A percentile compares a stretch with the other conserved stretches of the same genome.
phyloP scores from a whole-genome alignment of 257 asterid species.

The Plectranthus barbatus region DNA sequence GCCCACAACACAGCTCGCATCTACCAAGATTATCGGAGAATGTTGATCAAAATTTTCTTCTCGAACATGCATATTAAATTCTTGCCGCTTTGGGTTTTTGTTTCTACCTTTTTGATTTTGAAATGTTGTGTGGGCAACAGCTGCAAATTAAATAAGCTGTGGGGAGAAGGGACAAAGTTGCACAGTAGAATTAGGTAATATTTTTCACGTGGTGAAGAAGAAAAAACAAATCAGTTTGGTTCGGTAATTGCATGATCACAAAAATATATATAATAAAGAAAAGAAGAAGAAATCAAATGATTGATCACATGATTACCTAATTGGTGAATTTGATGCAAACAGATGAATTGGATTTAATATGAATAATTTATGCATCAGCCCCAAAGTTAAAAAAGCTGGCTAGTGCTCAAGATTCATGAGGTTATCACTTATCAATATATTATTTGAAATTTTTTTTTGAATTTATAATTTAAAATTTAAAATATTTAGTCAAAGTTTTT shows the following conservation, averaged over 20 bases:
- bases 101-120: too few species aligned
- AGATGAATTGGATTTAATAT: too few species aligned
- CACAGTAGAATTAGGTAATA: constrained; percentile 15
- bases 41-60: neutral
- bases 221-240: constrained; percentile 1
- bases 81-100: neutral
- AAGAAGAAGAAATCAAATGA: neutral
- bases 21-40: neutral
- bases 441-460: too few species aligned
- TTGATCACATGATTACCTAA: neutral
- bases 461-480: too few species aligned
- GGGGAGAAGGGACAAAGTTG: neutral
- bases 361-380: too few species aligned
- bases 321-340: neutral
- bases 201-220: constrained; percentile 20
- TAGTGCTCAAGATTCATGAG: too few species aligned
- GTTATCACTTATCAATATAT: too few species aligned
- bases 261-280: neutral
- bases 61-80: neutral
- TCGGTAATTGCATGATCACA: neutral
- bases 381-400: too few species aligned
- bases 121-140: neutral
- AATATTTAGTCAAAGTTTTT: too few species aligned
- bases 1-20: constrained; percentile 3
- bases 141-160: neutral